phyloP scores from a whole-genome alignment of 768 basidiomycete genomes.

The Termitomyces sp. region DNA sequence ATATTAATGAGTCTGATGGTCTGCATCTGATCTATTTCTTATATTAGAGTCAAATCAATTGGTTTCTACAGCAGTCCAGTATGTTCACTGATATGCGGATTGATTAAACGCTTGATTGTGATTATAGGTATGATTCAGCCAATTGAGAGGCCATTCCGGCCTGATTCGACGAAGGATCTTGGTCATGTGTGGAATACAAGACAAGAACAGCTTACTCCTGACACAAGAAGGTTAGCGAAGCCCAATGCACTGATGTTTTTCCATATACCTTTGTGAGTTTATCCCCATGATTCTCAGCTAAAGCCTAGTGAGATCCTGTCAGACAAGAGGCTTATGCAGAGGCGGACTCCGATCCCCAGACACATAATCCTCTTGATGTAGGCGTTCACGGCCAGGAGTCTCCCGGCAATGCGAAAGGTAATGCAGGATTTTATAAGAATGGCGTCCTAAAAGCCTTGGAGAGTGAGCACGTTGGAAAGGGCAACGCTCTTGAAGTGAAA shows the following conservation, averaged over 20 bases:
- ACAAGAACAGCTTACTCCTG: constrained; percentile 57
- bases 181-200: constrained; percentile 57
- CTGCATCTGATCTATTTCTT: neutral
- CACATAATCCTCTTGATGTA: constrained; percentile 60
- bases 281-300: neutral
- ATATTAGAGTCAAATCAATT: constrained; percentile 74
- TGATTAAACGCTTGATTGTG: neutral
- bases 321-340: constrained; percentile 72
- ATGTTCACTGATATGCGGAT: constrained; percentile 10
- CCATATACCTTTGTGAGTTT: constrained; percentile 86
- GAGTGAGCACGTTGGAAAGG: constrained; percentile 51
- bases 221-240: constrained; percentile 62
- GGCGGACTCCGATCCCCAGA: constrained; percentile 61
- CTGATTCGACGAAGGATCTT: constrained; percentile 69
- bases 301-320: neutral
- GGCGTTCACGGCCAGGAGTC: constrained; percentile 59
- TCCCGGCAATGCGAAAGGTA: constrained; percentile 59
- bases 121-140: constrained; percentile 51
- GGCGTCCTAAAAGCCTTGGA: constrained; percentile 71
- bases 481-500: constrained; percentile 66
- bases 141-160: constrained; percentile 80
- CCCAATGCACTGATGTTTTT: constrained; percentile 98
- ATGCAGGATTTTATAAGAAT: constrained; percentile 81
- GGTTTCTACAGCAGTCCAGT: constrained; percentile 84
- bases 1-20: neutral